Percentiles rank a stretch among this genome's conserved stretches.
phyloP scores from a whole-genome alignment of 352 stramenopile genomes.

The Peronosclerospora sorghi region DNA sequence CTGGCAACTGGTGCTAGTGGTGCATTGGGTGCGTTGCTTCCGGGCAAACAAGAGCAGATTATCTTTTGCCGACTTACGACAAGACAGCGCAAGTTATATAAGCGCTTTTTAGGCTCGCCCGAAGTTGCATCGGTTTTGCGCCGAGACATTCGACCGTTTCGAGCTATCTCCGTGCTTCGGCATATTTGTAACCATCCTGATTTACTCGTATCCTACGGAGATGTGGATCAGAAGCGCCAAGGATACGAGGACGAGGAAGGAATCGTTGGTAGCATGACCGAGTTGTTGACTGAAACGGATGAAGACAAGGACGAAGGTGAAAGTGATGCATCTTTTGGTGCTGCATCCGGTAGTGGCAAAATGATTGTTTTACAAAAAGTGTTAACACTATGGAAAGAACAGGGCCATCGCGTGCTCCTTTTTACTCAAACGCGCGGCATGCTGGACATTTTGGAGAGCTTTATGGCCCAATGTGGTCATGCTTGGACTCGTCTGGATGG shows the following conservation, averaged over 20 bases:
- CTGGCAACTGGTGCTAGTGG: slow-evolving; percentile 35
- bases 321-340: slow-evolving; percentile 24
- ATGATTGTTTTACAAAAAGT: slow-evolving; percentile 94
- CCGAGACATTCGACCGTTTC: slow-evolving; percentile 76
- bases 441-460: slow-evolving; percentile 95
- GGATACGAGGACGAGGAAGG: slow-evolving; percentile 22
- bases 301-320: slow-evolving; percentile 15
- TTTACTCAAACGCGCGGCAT: slow-evolving; percentile 97
- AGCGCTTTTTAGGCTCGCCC: slow-evolving; percentile 85
- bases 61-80: slow-evolving; percentile 92
- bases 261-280: slow-evolving; percentile 5
- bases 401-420: slow-evolving; percentile 94
- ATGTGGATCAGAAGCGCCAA: slow-evolving; percentile 21
- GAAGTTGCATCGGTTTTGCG: slow-evolving; percentile 87
- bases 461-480: slow-evolving; percentile 79
- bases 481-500: slow-evolving; percentile 94
- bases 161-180: slow-evolving; percentile 90
- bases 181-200: slow-evolving; percentile 99
- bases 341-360: slow-evolving; percentile 88
- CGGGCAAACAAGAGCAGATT: slow-evolving; percentile 97
- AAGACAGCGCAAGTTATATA: slow-evolving; percentile 86
- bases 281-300: slow-evolving; percentile 8
- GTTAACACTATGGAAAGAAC: slow-evolving; percentile 88
- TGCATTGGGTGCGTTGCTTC: slow-evolving; percentile 45
- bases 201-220: slow-evolving; percentile 71